Evolutionary conservation across 2,329 filamentous ascomycete genomes (phyloP).

Genomic region (Exophiala sp.): DNA sequence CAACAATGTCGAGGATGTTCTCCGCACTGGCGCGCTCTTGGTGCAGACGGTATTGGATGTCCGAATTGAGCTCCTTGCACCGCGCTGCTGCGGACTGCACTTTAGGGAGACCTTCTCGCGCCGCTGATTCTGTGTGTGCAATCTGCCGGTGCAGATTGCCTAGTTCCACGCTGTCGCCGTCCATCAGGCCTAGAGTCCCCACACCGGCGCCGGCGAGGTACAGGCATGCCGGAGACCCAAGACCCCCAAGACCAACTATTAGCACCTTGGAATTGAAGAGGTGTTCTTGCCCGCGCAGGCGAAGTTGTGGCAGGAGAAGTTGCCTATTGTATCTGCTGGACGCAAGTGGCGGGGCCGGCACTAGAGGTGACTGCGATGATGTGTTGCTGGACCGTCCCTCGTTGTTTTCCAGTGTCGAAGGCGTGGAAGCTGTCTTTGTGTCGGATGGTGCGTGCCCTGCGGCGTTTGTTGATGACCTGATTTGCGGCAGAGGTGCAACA

Average conservation of each 20-base stretch:
- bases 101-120: constrained; percentile 54
- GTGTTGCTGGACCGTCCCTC: not conserved
- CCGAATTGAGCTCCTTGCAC: constrained; percentile 24
- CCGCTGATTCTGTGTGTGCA: constrained; percentile 54
- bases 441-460: not conserved
- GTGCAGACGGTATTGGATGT: constrained; percentile 15
- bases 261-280: constrained; percentile 46
- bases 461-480: not conserved
- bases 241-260: constrained; percentile 77
- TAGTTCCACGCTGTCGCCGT: constrained; percentile 78
- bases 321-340: constrained; percentile 28
- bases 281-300: constrained; percentile 22
- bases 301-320: constrained; percentile 26
- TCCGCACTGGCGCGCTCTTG: constrained; percentile 14
- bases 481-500: not conserved
- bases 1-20: constrained; percentile 14
- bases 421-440: not conserved
- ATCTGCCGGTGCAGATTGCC: constrained; percentile 94
- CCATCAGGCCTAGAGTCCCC: constrained; percentile 74
- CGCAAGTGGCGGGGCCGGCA: constrained; percentile 13
- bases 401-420: not conserved
- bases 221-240: constrained; percentile 87
- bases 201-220: constrained; percentile 88
- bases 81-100: constrained; percentile 18
- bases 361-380: not conserved